Conservation (phyloP, 805 yeast genomes). For the Pichia paraexigua region DNA sequence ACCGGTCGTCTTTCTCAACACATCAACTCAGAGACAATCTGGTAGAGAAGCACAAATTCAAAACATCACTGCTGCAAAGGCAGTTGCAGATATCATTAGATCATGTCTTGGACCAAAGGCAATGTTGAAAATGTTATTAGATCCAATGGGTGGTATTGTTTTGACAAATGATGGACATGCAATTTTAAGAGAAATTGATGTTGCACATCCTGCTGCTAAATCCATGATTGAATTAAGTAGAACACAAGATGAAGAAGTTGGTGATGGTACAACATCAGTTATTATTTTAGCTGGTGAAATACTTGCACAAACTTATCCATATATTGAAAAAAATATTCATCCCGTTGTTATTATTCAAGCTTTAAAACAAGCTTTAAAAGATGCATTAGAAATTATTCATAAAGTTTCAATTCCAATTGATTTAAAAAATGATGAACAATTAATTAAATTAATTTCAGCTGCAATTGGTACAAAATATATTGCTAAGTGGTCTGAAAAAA, state of each 20-base stretch:
- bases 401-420: slow-evolving; percentile 81
- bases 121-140: slow-evolving; percentile 94
- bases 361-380: slow-evolving; percentile 79
- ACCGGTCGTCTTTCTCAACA: slow-evolving; percentile 78
- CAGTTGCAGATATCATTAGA: slow-evolving; percentile 94
- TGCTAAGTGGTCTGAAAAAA: slow-evolving; percentile 79
- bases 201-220: slow-evolving; percentile 98
- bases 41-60: slow-evolving; percentile 97
- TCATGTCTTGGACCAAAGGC: slow-evolving; percentile 99
- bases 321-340: slow-evolving; percentile 89
- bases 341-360: slow-evolving; percentile 96
- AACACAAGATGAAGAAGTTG: slow-evolving; percentile 98
- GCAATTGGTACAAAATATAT: slow-evolving; percentile 96
- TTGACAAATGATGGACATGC: slow-evolving; percentile 99
- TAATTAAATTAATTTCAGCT: slow-evolving; percentile 79
- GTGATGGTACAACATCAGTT: slow-evolving; percentile 85
- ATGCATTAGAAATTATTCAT: slow-evolving; percentile 83
- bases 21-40: slow-evolving; percentile 85
- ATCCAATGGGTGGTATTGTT: slow-evolving; percentile 95
- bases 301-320: slow-evolving; percentile 89
- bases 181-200: slow-evolving; percentile 91
- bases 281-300: slow-evolving; percentile 96
- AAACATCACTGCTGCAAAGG: slow-evolving; percentile 98
- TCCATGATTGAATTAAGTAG: slow-evolving; percentile 95
- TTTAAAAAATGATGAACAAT: slow-evolving; percentile 71